Percentiles rank a stretch among this genome's conserved stretches.
These are phyloP conservation scores for Salvia rosmarinus DNA, from an alignment of 257 asterid species.

Conservation along the genomic window DNA sequence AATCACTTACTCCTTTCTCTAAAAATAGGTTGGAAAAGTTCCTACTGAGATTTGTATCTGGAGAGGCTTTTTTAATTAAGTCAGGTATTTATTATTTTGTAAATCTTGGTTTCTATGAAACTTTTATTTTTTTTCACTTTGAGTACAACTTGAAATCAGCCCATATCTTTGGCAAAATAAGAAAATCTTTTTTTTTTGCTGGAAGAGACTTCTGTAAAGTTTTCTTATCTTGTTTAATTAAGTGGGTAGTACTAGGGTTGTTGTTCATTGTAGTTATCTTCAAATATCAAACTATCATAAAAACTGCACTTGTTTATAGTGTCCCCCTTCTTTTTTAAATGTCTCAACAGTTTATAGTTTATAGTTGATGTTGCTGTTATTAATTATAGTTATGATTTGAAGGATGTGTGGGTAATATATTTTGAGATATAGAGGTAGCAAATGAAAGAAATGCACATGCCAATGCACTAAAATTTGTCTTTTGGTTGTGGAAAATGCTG, in stretches of 20 bases:
- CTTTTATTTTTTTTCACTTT: neutral
- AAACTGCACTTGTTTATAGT: neutral
- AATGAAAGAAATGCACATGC: constrained; percentile 5
- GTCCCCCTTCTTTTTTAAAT: too few species aligned
- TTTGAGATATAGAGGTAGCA: neutral
- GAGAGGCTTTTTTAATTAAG: neutral
- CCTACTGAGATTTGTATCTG: neutral
- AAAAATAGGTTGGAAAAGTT: neutral
- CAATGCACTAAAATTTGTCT: neutral
- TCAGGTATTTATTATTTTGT: neutral
- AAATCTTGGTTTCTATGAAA: neutral
- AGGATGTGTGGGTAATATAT: neutral
- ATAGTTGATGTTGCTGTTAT: neutral
- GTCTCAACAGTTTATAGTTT: neutral
- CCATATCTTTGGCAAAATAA: neutral
- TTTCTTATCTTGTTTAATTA: neutral
- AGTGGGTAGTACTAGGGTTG: neutral
- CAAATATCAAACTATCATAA: neutral
- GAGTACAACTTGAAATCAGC: neutral
- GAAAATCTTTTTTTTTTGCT: neutral
- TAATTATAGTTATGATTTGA: neutral
- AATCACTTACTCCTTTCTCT: neutral
- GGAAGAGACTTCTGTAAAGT: neutral
- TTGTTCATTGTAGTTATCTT: neutral
- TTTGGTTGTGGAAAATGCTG: neutral